phyloP scores from a whole-genome alignment of 2,329 filamentous ascomycete genomes.

The Penicillium sp. region DNA sequence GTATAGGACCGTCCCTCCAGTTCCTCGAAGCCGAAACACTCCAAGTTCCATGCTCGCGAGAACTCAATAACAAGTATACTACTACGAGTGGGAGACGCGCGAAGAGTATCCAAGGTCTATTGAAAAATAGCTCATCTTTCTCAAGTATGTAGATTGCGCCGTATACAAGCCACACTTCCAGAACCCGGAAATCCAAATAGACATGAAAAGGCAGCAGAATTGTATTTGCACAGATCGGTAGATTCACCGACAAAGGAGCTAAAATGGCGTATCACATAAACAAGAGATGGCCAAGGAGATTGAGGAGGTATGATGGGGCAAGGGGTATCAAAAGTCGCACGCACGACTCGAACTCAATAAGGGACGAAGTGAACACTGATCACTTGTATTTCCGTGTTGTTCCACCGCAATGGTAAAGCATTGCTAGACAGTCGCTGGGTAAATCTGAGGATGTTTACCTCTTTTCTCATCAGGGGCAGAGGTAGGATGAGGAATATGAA shows the following conservation, averaged over 20 bases:
- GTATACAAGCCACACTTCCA: conserved; percentile 6
- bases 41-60: background rate
- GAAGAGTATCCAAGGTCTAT: background rate
- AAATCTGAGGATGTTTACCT: conserved; percentile 5
- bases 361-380: conserved; percentile 15
- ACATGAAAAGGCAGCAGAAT: conserved; percentile 2
- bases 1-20: background rate
- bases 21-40: background rate
- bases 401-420: conserved; percentile 1
- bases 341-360: conserved; percentile 19
- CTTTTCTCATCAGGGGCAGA: conserved; percentile 1
- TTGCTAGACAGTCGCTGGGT: conserved; percentile 1
- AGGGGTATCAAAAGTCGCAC: conserved; percentile 37
- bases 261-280: conserved; percentile 10
- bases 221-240: conserved; percentile 20
- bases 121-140: background rate
- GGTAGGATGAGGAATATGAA: background rate
- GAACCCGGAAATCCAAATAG: conserved; percentile 6
- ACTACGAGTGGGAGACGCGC: background rate
- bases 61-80: background rate
- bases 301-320: conserved; percentile 12
- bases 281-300: conserved; percentile 10
- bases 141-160: background rate
- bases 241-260: background rate
- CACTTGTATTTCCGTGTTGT: conserved; percentile 9